Evolutionary conservation across 169 alveolate genomes (phyloP), one percentile per base, ranked within the genome.

Genomic region (Plasmodium inui): DNA sequence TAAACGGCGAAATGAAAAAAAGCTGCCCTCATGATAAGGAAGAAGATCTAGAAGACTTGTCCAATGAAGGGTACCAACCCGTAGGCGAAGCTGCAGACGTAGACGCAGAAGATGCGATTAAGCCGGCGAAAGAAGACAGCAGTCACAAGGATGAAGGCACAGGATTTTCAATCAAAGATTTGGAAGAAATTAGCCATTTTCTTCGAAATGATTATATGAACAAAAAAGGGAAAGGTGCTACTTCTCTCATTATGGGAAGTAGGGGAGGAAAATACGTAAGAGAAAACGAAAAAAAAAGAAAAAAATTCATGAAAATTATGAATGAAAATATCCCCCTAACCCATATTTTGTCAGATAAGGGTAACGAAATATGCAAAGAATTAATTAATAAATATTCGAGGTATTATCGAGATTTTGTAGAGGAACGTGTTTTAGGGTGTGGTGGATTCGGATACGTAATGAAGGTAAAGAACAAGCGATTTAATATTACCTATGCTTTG

Each of bases 361-460:
- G 94, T 12, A 89, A 89, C 72, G 94, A 79, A 30, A 70, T 89
- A 41, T 89, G 94, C 72, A 89, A 89, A 61, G 83, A 67, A 61
- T 5, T 89, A 39, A 89, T 89, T 81, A 70, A 89, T n/a, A 89
- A 79, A 10, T 92, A 96, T 37, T 96, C 97, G 26, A 80, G 97
- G 46, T 96, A 96, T 92, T 96, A 93, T 74, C 94, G 97, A 17
- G 97, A 97, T 71, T 97, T 96, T 81, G 93, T 90, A 57, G 96
- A 96, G 44, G 96, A 96, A 82, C 83, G 94, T 72, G 92, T 97
- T 17, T 81, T 97, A 78, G 98, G 98, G 0, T 97, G 96, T 72
- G 98, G 98, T 30, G 97, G 98, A 3, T 97, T 97, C 84, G 98
- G 98, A 0, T 96, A 97, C 71, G 98, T 97, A 44, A 95, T 96